A percentile compares a stretch with the other conserved stretches of the same genome.
Evolutionary conservation across 306 rosid species (phyloP).

Genomic region (Cicer arietinum): DNA sequence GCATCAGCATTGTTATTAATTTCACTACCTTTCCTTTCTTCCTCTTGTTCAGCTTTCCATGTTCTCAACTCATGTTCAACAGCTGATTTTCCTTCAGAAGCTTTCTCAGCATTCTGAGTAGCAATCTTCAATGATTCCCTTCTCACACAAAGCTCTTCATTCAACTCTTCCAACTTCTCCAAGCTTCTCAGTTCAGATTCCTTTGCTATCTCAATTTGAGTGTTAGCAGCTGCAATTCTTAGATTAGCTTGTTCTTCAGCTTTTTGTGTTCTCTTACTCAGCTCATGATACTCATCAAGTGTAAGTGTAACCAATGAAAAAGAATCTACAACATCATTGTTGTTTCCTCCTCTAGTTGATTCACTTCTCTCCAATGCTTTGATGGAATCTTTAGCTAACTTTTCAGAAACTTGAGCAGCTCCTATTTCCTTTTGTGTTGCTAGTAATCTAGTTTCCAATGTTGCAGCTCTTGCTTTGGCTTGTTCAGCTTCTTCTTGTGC

Average conservation of each 20-base stretch:
- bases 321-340: conserved; percentile 50
- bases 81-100: conserved; percentile 75
- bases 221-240: conserved; percentile 67
- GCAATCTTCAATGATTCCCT: conserved; percentile 73
- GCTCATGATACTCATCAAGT: conserved; percentile 76
- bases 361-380: conserved; percentile 82
- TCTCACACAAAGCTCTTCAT: conserved; percentile 62
- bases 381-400: conserved; percentile 71
- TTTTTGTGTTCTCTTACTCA: conserved; percentile 70
- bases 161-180: conserved; percentile 76
- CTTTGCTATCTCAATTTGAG: conserved; percentile 70
- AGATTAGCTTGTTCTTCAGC: conserved; percentile 76
- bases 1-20: conserved; percentile 38
- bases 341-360: conserved; percentile 45
- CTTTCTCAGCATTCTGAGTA: conserved; percentile 75
- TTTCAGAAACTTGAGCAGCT: conserved; percentile 79
- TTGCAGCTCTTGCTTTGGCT: conserved; percentile 69
- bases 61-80: conserved; percentile 76
- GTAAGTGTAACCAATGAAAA: conserved; percentile 65
- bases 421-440: conserved; percentile 80
- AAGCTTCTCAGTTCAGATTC: conserved; percentile 74
- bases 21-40: conserved; percentile 57
- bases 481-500: conserved; percentile 77
- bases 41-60: conserved; percentile 76
- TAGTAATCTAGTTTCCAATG: conserved; percentile 64